A percentile compares a stretch with the other conserved stretches of the same genome.
phyloP scores from a whole-genome alignment of 2,329 filamentous ascomycete genomes.

The Epichloe brachyelytri region DNA sequence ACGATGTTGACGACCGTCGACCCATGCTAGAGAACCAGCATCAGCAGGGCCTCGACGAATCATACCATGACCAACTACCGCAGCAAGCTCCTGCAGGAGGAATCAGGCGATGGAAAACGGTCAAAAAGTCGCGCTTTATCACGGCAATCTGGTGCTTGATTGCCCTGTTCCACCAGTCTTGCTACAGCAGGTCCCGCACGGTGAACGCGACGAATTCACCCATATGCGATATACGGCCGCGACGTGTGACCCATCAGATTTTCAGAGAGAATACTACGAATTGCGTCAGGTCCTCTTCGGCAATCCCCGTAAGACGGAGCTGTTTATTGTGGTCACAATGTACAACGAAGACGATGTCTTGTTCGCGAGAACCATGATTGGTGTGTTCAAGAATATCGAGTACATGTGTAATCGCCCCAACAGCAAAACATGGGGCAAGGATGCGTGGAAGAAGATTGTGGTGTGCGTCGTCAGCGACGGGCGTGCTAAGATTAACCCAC shows the following conservation, averaged over 20 bases:
- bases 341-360: conserved; percentile 98
- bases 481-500: conserved; percentile 88
- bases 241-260: conserved; percentile 83
- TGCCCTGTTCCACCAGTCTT: conserved; percentile 87
- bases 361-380: conserved; percentile 89
- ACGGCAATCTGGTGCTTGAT: conserved; percentile 92
- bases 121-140: conserved; percentile 95
- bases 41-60: conserved; percentile 27
- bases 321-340: conserved; percentile 96
- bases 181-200: conserved; percentile 77
- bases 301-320: conserved; percentile 81
- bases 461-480: conserved; percentile 96
- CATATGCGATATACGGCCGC: conserved; percentile 91
- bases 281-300: conserved; percentile 84
- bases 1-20: conserved; percentile 56
- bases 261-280: conserved; percentile 81
- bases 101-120: conserved; percentile 90
- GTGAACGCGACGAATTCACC: conserved; percentile 81
- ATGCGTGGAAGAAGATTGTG: conserved; percentile 99
- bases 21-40: conserved; percentile 63
- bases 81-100: conserved; percentile 24
- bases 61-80: conserved; percentile 19
- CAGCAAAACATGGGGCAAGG: conserved; percentile 96
- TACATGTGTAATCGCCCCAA: conserved; percentile 90
- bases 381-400: conserved; percentile 97